Base-by-base conservation (phyloP, 164 flowering plant genomes). In the Sextonia rubra region DNA sequence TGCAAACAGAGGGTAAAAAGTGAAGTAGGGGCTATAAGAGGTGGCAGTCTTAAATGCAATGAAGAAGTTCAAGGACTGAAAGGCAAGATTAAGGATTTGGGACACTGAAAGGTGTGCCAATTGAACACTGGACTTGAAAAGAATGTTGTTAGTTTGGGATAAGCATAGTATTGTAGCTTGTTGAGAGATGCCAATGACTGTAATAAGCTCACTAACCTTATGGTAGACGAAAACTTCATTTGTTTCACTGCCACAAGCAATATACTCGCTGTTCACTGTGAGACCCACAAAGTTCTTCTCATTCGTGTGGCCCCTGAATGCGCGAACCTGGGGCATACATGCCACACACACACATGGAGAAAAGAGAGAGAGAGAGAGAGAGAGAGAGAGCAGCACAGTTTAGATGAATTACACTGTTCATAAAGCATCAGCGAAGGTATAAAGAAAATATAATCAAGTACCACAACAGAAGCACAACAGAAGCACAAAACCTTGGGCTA, bases 281-380 rank as follows among this genome's bases (percentile, higher is more conserved):
- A 95, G 87, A 72, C 98, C 99, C 30, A 95, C 97, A 73, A 93
- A 91, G 77, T 96, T 93, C 85, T 96, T 96, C 88, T 96, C 98
- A 74, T 95, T 95, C 23, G 86, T 83, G 80, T 95, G 99, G 24
- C 99, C 99, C 84, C 82, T 93, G 75, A 86, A 95, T 1, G 90
- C 86, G 3, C 93, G 97, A 66, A 90, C 85, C 99, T 95, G 88
- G 88, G 60, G 64, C 20, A 66, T 64, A 75, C 61, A 44, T 26
- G 15, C 24, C 48, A 76, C 66, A 62, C n/a, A n/a, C n/a, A n/a
- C n/a, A n/a, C n/a, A n/a, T n/a, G n/a, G n/a, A n/a, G n/a, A n/a
- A 32, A 72, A 77, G 22, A 23, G 48, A 49, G 2, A 24, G 2
- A n/a, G 47, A 66, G 12, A 37, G 23, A 20, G 26, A 69, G 44